Evolutionary conservation across 805 yeast species (phyloP).

Genomic region (Candida maris): DNA sequence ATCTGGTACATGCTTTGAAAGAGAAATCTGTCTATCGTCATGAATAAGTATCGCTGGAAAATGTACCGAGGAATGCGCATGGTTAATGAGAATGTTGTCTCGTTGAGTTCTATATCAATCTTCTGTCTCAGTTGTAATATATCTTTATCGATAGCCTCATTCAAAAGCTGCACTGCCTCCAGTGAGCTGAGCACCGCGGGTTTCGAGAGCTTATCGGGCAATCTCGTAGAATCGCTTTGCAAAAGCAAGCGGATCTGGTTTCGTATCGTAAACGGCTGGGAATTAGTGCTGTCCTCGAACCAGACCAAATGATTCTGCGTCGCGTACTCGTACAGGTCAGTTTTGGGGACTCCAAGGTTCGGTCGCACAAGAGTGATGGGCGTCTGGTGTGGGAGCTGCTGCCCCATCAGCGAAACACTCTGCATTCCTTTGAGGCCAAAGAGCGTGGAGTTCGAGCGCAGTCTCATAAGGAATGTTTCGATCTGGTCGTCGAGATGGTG

Average conservation of each 20-base stretch:
- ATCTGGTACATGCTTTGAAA: slow-evolving; percentile 20
- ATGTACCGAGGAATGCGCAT: slow-evolving; percentile 18
- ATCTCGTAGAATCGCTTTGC: slow-evolving; percentile 4
- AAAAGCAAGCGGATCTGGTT: slow-evolving; percentile 47
- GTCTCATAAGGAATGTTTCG: slow-evolving; percentile 62
- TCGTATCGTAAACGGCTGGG: slow-evolving; percentile 53
- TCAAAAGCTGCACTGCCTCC: slow-evolving; percentile 8
- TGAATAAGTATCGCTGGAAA: slow-evolving; percentile 14
- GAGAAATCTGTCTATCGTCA: slow-evolving; percentile 27
- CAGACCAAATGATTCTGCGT: slow-evolving; percentile 39
- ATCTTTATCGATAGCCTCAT: slow-evolving; percentile 18
- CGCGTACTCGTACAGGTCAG: slow-evolving; percentile 46
- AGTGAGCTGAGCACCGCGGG: slow-evolving; percentile 9
- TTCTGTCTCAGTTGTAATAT: slow-evolving; percentile 12
- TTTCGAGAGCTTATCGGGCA: slow-evolving; percentile 18
- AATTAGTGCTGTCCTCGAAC: slow-evolving; percentile 72
- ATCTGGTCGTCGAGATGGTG: slow-evolving; percentile 72
- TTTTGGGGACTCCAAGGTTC: slow-evolving; percentile 43
- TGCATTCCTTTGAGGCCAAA: slow-evolving; percentile 60
- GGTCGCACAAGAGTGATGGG: slow-evolving; percentile 45
- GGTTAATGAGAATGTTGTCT: slow-evolving; percentile 7
- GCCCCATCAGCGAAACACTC: slow-evolving; percentile 9
- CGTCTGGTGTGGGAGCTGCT: slow-evolving; percentile 4
- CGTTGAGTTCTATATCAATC: slow-evolving; percentile 3
- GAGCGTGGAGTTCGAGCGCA: slow-evolving; percentile 41